Conservation (phyloP, 2,329 filamentous ascomycete genomes). For the Cladosporium colombiae region DNA sequence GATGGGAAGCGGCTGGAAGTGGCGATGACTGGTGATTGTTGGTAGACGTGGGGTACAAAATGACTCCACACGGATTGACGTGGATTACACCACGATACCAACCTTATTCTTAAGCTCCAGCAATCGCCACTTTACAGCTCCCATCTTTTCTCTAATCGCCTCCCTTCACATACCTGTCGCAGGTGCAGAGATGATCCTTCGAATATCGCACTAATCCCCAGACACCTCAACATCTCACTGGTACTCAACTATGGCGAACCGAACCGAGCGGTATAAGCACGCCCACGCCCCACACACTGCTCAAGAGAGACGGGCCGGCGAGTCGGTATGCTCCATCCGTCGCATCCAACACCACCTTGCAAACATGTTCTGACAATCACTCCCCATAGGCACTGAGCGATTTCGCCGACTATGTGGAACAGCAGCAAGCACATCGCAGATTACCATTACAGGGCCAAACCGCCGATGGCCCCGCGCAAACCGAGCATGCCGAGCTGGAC, state of each 20-base stretch:
- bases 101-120: slow-evolving; percentile 14
- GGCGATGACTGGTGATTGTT: background rate
- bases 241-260: slow-evolving; percentile 34
- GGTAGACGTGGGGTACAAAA: background rate
- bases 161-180: slow-evolving; percentile 1
- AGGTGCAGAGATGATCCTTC: slow-evolving; percentile 25
- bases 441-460: slow-evolving; percentile 33
- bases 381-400: slow-evolving; percentile 75
- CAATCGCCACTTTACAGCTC: slow-evolving; percentile 8
- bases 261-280: slow-evolving; percentile 39
- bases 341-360: background rate
- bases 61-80: slow-evolving; percentile 1
- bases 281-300: slow-evolving; percentile 53
- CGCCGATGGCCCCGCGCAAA: slow-evolving; percentile 51
- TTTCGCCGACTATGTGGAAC: slow-evolving; percentile 96
- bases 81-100: slow-evolving; percentile 9
- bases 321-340: slow-evolving; percentile 63
- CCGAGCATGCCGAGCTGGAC: slow-evolving; percentile 83
- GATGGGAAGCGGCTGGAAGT: background rate
- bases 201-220: slow-evolving; percentile 25
- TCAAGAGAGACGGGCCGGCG: slow-evolving; percentile 82
- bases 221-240: slow-evolving; percentile 1
- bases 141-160: background rate
- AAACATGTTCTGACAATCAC: background rate
- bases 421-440: slow-evolving; percentile 75